These are phyloP conservation scores for Rhizopus stolonifer DNA, from an alignment of 371 early-diverging fungal genomes.

Conservation along the genomic window DNA sequence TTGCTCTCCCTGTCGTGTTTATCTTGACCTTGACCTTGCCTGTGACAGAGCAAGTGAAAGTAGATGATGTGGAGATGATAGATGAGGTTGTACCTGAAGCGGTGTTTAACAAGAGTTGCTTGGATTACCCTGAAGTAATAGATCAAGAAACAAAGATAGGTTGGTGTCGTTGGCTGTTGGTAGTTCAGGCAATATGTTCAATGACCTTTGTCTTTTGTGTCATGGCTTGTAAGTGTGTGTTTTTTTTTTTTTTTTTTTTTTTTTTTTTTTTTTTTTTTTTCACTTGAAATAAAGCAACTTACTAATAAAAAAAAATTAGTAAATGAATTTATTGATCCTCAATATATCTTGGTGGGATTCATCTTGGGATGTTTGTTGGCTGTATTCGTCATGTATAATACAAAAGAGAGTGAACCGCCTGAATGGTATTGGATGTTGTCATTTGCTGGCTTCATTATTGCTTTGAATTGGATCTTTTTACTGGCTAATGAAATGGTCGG, in stretches of 20 bases:
- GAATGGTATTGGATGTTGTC: constrained; percentile 51
- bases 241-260: too few species aligned
- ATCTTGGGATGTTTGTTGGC: constrained; percentile 31
- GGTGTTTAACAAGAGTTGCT: constrained; percentile 16
- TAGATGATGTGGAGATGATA: constrained; percentile 40
- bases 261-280: too few species aligned
- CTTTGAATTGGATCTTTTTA: constrained; percentile 78
- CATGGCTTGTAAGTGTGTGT: constrained; percentile 40
- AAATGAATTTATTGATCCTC: constrained; percentile 15
- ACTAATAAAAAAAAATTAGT: constrained; percentile 8
- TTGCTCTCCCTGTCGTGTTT: constrained; percentile 58
- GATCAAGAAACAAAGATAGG: constrained; percentile 10
- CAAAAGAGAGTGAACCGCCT: constrained; percentile 32
- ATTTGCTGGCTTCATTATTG: constrained; percentile 69
- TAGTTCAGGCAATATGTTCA: constrained; percentile 37
- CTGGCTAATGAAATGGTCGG: constrained; percentile 82
- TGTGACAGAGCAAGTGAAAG: constrained; percentile 50
- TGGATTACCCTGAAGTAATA: constrained; percentile 20
- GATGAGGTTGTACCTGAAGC: constrained; percentile 1
- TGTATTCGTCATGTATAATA: constrained; percentile 15
- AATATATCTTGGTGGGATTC: constrained; percentile 17
- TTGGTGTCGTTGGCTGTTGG: constrained; percentile 50
- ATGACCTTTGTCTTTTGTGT: constrained; percentile 41
- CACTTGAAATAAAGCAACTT: too few species aligned
- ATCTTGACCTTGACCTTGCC: constrained; percentile 61